Conservation (phyloP, 768 basidiomycete genomes). For the Filobasidium wieringae region DNA sequence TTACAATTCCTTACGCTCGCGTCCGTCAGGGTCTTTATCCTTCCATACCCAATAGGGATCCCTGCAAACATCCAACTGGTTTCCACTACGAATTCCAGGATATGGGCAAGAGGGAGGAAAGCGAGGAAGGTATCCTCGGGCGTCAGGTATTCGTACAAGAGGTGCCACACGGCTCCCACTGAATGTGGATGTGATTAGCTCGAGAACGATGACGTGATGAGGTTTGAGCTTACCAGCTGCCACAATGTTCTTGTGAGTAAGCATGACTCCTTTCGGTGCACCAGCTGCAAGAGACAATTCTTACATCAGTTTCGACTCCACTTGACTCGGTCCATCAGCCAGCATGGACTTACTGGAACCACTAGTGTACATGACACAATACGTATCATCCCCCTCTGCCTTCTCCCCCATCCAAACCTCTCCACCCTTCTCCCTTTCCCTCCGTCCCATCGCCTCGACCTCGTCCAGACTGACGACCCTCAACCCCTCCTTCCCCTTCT, state of each 20-base stretch:
- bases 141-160: constrained; percentile 50
- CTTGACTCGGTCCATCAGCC: neutral
- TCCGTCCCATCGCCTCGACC: constrained; percentile 47
- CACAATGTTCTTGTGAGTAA: constrained; percentile 75
- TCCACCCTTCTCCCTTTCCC: neutral
- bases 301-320: neutral
- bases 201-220: neutral
- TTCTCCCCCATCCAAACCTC: constrained; percentile 17
- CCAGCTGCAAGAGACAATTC: constrained; percentile 53
- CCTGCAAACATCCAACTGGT: constrained; percentile 61
- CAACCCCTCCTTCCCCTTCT: constrained; percentile 39
- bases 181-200: neutral
- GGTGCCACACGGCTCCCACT: constrained; percentile 63
- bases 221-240: constrained; percentile 45
- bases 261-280: constrained; percentile 82
- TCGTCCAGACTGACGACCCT: constrained; percentile 57
- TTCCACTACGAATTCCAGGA: constrained; percentile 92
- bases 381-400: constrained; percentile 48
- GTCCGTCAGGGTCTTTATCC: constrained; percentile 92
- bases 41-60: constrained; percentile 74
- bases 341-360: constrained; percentile 33
- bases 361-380: constrained; percentile 68
- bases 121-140: constrained; percentile 62
- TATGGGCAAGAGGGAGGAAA: constrained; percentile 87
- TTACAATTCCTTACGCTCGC: constrained; percentile 75